Base-by-base conservation (phyloP, 1,284 basidiomycete species). In the Ustilago bromivora region DNA sequence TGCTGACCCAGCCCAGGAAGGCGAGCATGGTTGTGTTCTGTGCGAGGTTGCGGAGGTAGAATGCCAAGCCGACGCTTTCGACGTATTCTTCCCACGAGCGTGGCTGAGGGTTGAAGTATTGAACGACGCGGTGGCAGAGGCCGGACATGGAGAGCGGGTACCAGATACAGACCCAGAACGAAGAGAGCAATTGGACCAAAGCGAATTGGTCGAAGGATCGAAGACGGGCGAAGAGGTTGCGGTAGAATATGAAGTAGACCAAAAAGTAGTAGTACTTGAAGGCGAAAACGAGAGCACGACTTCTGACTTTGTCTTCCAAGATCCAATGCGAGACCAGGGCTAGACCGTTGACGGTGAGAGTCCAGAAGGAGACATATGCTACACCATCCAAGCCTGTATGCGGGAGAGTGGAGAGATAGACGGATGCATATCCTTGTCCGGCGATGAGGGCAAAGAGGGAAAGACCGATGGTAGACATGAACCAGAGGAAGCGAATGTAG, bases 401-500 rank as follows among this genome's bases (percentile, higher is more conserved):
- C 28, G 89, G 89, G 4, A 90, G 78, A 0, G 89, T 90, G 10
- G 86, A 87, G 4, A 90, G 85, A 76, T 88, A 90, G 19, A 90
- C 84, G 53, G 87, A 88, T 2, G 89, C 88, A 71, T 89, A 90
- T 66, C 87, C 89, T 83, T 90, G 89, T 6, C 89, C 89, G n/a
- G 88, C 87, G n/a, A 90, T 85, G 10, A 90, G 84, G 0, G 89
- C 87, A 61, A 89, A 86, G n/a, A 88, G 86, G 31, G 88, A 88
- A 4, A 90, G 87, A 2, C 87, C 87, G n/a, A 90, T 84, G 34
- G 87, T 88, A 2, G 86, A 84, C 85, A 89, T 88, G 83, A 90
- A 90, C 89, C 89, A 90, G 13, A 90, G 81, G 79, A 90, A 90
- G 8, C 89, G 86, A 15, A 87, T 84, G 85, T 89, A 90, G 0